Evolutionary conservation across 1,139 yeast genomes (phyloP).

Genomic region (Sugiyamaella neomexicana): DNA sequence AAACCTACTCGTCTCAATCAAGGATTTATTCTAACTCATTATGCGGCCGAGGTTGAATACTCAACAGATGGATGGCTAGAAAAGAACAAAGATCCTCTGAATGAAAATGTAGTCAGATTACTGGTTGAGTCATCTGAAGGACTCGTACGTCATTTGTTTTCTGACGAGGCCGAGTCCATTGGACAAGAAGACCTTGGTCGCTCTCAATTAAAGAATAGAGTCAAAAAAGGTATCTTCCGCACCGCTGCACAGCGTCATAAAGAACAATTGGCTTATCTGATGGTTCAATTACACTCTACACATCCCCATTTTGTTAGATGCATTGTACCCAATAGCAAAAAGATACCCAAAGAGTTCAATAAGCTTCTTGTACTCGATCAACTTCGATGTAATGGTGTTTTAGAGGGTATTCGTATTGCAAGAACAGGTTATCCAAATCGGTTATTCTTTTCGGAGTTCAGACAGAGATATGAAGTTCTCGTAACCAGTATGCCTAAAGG

Average conservation of each 20-base stretch:
- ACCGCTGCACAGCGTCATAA: slow-evolving; percentile 78
- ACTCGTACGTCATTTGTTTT: slow-evolving; percentile 53
- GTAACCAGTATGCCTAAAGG: slow-evolving; percentile 45
- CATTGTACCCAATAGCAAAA: slow-evolving; percentile 82
- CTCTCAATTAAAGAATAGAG: slow-evolving; percentile 23
- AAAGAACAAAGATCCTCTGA: slow-evolving; percentile 91
- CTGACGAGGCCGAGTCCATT: slow-evolving; percentile 32
- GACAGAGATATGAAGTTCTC: slow-evolving; percentile 68
- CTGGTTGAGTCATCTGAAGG: slow-evolving; percentile 57
- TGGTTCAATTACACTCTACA: slow-evolving; percentile 73
- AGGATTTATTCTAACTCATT: slow-evolving; percentile 78
- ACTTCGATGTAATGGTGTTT: slow-evolving; percentile 92
- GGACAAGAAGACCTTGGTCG: slow-evolving; percentile 24
- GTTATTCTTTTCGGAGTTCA: slow-evolving; percentile 78
- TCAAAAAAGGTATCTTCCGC: slow-evolving; percentile 54
- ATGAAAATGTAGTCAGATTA: slow-evolving; percentile 64
- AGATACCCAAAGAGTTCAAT: slow-evolving; percentile 70
- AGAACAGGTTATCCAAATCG: slow-evolving; percentile 97
- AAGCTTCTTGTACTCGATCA: slow-evolving; percentile 81
- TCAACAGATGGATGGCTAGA: slow-evolving; percentile 91
- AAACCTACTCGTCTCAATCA: slow-evolving; percentile 59
- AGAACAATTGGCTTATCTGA: slow-evolving; percentile 71
- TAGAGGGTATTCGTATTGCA: slow-evolving; percentile 96
- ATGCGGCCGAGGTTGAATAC: slow-evolving; percentile 95
- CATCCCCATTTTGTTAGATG: slow-evolving; percentile 98